phyloP scores from a whole-genome alignment of 2,329 filamentous ascomycete species.

The Cercospora berteroae region DNA sequence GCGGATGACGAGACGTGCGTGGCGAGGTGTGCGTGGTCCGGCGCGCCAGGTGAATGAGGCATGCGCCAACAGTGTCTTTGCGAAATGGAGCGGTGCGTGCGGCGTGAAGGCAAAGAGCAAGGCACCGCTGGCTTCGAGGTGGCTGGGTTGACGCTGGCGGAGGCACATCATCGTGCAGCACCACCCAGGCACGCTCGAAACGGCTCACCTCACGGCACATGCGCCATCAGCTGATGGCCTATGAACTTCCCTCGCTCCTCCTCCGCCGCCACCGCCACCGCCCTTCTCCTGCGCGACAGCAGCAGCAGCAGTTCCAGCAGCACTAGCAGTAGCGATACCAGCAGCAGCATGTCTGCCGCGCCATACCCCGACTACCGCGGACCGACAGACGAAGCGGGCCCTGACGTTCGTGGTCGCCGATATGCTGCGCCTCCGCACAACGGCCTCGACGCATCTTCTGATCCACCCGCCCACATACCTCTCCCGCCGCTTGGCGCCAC shows the following conservation, averaged over 20 bases:
- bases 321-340: background rate
- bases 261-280: background rate
- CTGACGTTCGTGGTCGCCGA: conserved; percentile 5
- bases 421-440: conserved; percentile 10
- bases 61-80: background rate
- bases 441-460: conserved; percentile 1
- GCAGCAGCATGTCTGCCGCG: conserved; percentile 1
- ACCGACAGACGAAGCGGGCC: background rate
- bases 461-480: conserved; percentile 26
- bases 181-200: background rate
- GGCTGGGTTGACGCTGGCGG: background rate
- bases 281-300: background rate
- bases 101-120: background rate
- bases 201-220: background rate
- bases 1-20: background rate
- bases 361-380: conserved; percentile 4
- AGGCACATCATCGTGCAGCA: background rate
- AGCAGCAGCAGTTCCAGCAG: background rate
- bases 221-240: background rate
- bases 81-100: background rate
- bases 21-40: background rate
- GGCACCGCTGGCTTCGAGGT: background rate
- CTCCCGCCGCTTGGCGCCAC: conserved; percentile 36
- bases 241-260: background rate
- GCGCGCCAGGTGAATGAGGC: background rate